These are phyloP conservation scores for Paecilomyces fulvus DNA, from an alignment of 2,329 filamentous ascomycete genomes.

Conservation along the genomic window DNA sequence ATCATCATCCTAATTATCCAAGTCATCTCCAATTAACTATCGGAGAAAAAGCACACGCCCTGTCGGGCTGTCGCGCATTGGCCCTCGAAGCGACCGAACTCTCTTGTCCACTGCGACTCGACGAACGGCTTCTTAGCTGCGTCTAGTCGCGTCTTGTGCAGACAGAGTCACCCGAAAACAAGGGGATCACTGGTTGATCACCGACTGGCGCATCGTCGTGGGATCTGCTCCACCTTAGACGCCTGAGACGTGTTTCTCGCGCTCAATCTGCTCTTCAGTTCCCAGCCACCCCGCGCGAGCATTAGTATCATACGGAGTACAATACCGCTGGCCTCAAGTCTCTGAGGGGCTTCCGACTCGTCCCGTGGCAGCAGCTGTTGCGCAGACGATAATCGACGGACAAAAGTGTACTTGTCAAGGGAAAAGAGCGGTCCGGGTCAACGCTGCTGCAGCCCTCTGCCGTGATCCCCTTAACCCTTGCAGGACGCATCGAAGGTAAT, in stretches of 20 bases:
- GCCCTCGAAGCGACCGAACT: background rate
- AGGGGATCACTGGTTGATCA: background rate
- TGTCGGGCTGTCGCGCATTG: background rate
- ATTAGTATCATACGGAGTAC: background rate
- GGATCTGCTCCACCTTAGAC: constrained; percentile 1
- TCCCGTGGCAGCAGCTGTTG: background rate
- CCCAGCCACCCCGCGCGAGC: background rate
- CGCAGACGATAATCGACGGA: background rate
- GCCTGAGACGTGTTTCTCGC: constrained; percentile 1
- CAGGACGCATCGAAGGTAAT: background rate
- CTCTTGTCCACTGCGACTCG: background rate
- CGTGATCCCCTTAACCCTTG: background rate
- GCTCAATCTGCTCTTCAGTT: background rate
- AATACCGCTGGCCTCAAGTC: background rate
- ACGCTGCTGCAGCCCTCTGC: background rate
- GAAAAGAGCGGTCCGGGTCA: background rate
- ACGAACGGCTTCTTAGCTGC: background rate
- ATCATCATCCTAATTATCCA: background rate
- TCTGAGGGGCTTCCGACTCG: background rate
- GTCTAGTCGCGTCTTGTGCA: background rate
- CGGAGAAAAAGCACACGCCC: background rate
- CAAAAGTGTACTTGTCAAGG: background rate
- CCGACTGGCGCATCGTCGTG: background rate
- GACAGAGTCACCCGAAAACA: background rate
- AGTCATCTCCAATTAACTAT: background rate